phyloP scores from a whole-genome alignment of 176 grass and related monocot genomes.

The Carex myosuroides region DNA sequence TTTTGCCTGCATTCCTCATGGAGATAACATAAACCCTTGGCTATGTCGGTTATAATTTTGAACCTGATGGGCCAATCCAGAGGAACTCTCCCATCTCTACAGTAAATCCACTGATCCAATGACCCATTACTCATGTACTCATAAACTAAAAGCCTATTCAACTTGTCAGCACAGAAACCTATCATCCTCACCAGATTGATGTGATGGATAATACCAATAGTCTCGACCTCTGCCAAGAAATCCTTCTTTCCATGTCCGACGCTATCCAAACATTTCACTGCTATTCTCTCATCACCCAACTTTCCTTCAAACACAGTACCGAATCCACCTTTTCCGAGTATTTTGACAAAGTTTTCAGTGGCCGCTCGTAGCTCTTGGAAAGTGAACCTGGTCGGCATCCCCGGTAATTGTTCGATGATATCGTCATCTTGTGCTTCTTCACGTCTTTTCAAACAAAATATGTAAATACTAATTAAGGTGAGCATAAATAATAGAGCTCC shows the following conservation, averaged over 20 bases:
- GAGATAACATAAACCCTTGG: conserved; percentile 57
- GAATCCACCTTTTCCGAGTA: conserved; percentile 44
- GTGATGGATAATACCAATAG: conserved; percentile 47
- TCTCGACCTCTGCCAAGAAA: conserved; percentile 51
- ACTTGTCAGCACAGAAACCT: conserved; percentile 42
- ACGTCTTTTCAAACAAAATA: background rate
- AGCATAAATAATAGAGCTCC: background rate
- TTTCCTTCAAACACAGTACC: conserved; percentile 30
- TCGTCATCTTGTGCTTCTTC: background rate
- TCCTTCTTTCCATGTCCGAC: conserved; percentile 35
- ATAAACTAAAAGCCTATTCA: conserved; percentile 38
- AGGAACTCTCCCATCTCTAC: background rate
- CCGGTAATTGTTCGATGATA: conserved; percentile 22
- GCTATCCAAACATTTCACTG: conserved; percentile 37
- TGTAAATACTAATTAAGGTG: background rate
- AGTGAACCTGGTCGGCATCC: conserved; percentile 28
- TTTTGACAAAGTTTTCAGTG: conserved; percentile 19
- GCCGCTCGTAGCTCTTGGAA: conserved; percentile 19
- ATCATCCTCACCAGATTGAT: conserved; percentile 52
- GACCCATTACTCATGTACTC: conserved; percentile 47
- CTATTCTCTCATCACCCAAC: conserved; percentile 22
- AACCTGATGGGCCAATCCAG: conserved; percentile 34
- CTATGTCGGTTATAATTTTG: conserved; percentile 29
- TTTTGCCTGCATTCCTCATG: conserved; percentile 45
- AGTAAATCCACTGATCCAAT: conserved; percentile 51